Evolutionary conservation across 768 basidiomycete genomes (phyloP).

Genomic region (Agrocybe praecox): DNA sequence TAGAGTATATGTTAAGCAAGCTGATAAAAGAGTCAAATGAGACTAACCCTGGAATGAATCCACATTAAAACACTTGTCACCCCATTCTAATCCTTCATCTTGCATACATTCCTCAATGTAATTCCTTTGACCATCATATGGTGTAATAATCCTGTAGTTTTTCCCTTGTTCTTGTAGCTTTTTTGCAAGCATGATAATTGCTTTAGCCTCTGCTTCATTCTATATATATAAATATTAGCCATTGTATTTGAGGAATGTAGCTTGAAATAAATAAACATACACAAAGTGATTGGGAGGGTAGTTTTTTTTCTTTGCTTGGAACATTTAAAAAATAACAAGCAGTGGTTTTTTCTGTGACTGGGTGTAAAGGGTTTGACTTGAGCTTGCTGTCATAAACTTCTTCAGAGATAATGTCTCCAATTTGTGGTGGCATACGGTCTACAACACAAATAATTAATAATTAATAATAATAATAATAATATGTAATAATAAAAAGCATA

Average conservation of each 20-base stretch:
- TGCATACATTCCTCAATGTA: slow-evolving; percentile 61
- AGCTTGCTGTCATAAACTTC: slow-evolving; percentile 66
- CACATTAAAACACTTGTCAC: slow-evolving; percentile 80
- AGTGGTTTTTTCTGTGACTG: slow-evolving; percentile 38
- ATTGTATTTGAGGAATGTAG: slow-evolving; percentile 1
- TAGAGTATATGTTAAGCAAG: no score
- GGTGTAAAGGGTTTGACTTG: slow-evolving; percentile 52
- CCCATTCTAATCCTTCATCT: slow-evolving; percentile 53
- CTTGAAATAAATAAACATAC: slow-evolving; percentile 32
- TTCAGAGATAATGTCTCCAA: slow-evolving; percentile 73
- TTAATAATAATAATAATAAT: not conserved
- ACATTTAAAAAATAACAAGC: slow-evolving; percentile 75
- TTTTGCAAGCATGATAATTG: slow-evolving; percentile 57
- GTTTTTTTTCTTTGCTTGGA: slow-evolving; percentile 35
- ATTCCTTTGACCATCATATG: slow-evolving; percentile 75
- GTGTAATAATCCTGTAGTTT: slow-evolving; percentile 72
- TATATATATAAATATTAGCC: slow-evolving; percentile 25
- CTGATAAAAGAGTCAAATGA: no score
- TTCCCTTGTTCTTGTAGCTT: slow-evolving; percentile 53
- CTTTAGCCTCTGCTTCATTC: slow-evolving; percentile 63
- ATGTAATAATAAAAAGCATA: slow-evolving; percentile 33
- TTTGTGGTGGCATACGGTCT: slow-evolving; percentile 87
- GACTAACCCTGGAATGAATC: slow-evolving; percentile 80
- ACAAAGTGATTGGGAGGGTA: slow-evolving; percentile 32
- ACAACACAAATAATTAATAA: slow-evolving; percentile 2